phyloP scores from a whole-genome alignment of 345 rosid genomes.

The Gossypioides kirkii region DNA sequence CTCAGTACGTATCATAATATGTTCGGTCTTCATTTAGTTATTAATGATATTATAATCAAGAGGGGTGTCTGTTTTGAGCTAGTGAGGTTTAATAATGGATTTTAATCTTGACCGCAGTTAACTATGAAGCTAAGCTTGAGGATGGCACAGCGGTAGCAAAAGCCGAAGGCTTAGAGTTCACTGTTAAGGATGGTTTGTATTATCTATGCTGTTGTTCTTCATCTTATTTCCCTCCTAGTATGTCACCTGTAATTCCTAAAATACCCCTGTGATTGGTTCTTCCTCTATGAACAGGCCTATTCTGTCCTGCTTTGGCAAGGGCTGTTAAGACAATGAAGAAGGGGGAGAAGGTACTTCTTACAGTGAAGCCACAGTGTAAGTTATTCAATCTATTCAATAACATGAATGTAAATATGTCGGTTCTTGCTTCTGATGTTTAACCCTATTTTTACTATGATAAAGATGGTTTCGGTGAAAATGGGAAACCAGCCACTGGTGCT shows the following conservation, averaged over 20 bases:
- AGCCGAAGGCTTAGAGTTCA: constrained; percentile 73
- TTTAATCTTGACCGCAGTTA: constrained; percentile 39
- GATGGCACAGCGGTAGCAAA: constrained; percentile 63
- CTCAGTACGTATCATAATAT: constrained; percentile 31
- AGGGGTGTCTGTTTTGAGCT: not conserved
- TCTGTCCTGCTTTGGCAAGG: constrained; percentile 73
- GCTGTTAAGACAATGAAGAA: constrained; percentile 94
- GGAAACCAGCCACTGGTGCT: constrained; percentile 47
- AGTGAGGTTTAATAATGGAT: not conserved
- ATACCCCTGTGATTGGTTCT: not conserved
- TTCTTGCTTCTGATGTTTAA: not conserved
- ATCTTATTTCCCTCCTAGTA: not conserved
- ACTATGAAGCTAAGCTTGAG: constrained; percentile 67
- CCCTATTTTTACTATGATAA: constrained; percentile 1
- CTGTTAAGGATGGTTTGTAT: constrained; percentile 64
- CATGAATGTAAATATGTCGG: not conserved
- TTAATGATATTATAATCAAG: not conserved
- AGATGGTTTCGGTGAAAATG: constrained; percentile 96
- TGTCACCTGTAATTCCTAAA: not conserved
- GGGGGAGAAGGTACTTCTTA: constrained; percentile 65
- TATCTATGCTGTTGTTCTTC: not conserved
- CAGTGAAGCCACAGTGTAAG: constrained; percentile 81
- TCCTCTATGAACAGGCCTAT: constrained; percentile 39
- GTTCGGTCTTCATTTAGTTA: not conserved
- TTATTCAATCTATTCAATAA: not conserved